phyloP scores from a whole-genome alignment of 345 rosid genomes.

The Lumnitzera littorea region DNA sequence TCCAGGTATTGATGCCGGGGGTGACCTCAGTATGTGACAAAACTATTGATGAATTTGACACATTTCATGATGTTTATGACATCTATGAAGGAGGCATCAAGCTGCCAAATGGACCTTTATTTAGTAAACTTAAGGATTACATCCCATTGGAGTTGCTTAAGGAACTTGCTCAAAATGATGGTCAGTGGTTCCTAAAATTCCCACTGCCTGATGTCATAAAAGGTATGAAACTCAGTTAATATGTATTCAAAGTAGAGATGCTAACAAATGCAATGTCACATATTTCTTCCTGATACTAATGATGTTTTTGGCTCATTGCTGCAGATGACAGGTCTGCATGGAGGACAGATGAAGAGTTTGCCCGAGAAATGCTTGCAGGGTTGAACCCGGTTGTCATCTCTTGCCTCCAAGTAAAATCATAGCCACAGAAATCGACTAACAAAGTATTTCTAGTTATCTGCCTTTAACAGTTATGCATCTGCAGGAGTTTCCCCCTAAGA shows the following conservation, averaged over 20 bases:
- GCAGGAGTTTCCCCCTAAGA: neutral
- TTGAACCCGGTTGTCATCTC: slow-evolving; percentile 21
- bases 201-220: slow-evolving; percentile 69
- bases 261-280: neutral
- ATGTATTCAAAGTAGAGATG: neutral
- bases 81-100: slow-evolving; percentile 57
- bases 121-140: slow-evolving; percentile 37
- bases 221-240: slow-evolving; percentile 25
- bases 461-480: neutral
- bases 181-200: slow-evolving; percentile 53
- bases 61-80: slow-evolving; percentile 48
- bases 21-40: slow-evolving; percentile 53
- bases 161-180: slow-evolving; percentile 65
- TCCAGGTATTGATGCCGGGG: slow-evolving; percentile 58
- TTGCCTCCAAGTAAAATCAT: slow-evolving; percentile 8
- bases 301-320: slow-evolving; percentile 6
- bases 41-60: slow-evolving; percentile 66
- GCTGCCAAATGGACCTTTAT: slow-evolving; percentile 21
- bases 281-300: neutral
- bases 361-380: slow-evolving; percentile 50
- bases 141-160: slow-evolving; percentile 69
- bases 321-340: slow-evolving; percentile 45
- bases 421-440: slow-evolving; percentile 37
- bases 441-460: neutral
- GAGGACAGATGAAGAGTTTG: slow-evolving; percentile 63